These are phyloP conservation scores for Boechera stricta DNA, from an alignment of 345 rosid genomes.

Conservation along the genomic window DNA sequence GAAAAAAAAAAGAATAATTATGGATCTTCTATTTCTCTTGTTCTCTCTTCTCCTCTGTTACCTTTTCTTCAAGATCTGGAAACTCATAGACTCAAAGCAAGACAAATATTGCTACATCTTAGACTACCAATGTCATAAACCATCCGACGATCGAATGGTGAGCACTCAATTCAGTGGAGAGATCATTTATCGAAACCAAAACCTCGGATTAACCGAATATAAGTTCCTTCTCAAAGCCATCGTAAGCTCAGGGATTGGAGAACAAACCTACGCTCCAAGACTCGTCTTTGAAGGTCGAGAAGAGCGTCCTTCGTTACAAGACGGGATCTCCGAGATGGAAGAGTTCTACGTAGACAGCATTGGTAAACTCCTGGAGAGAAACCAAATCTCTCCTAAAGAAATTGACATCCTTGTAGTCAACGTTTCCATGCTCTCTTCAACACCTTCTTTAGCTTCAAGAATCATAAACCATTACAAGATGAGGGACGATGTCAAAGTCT, in stretches of 20 bases:
- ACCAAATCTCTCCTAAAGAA: constrained; percentile 66
- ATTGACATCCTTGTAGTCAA: constrained; percentile 83
- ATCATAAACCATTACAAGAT: constrained; percentile 80
- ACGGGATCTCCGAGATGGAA: constrained; percentile 79
- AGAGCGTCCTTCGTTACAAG: constrained; percentile 63
- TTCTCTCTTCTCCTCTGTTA: constrained; percentile 45
- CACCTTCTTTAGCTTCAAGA: constrained; percentile 69
- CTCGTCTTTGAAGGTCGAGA: constrained; percentile 59
- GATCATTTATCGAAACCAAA: constrained; percentile 52
- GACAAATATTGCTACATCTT: constrained; percentile 63
- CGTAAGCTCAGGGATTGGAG: constrained; percentile 75
- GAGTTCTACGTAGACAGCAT: constrained; percentile 76
- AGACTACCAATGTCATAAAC: constrained; percentile 69
- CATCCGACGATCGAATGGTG: constrained; percentile 62
- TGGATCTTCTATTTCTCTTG: constrained; percentile 53
- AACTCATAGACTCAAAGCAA: constrained; percentile 48
- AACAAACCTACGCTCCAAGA: constrained; percentile 72
- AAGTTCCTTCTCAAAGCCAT: constrained; percentile 71
- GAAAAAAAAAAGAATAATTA: constrained; percentile 11
- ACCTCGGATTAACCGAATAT: constrained; percentile 63
- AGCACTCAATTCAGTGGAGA: constrained; percentile 56
- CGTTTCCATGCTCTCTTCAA: constrained; percentile 67
- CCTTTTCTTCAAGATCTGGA: constrained; percentile 51
- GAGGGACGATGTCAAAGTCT: constrained; percentile 72
- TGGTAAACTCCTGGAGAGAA: constrained; percentile 60